Evolutionary conservation across 257 asterid genomes (phyloP).

Genomic region (Verbascum thapsus): DNA sequence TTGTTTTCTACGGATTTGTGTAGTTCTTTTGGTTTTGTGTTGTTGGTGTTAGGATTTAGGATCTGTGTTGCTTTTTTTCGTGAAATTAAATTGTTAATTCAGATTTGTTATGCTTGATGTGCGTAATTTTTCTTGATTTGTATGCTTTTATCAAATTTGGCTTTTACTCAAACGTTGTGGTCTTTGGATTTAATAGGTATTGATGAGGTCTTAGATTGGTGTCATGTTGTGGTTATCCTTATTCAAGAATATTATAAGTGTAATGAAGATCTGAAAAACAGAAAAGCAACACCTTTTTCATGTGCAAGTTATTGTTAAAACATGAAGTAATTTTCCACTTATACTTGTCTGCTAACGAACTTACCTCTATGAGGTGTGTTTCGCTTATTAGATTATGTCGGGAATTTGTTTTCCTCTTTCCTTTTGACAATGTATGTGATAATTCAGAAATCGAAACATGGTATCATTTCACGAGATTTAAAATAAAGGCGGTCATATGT

Average conservation of each 20-base stretch:
- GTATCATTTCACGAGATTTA: background rate
- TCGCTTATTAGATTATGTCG: conserved; percentile 3
- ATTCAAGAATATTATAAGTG: background rate
- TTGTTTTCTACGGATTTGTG: background rate
- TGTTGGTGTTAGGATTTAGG: conserved; percentile 2
- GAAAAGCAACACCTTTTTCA: background rate
- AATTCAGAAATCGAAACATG: conserved; percentile 3
- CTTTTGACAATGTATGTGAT: conserved; percentile 14
- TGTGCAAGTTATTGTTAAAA: background rate
- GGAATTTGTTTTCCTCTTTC: conserved; percentile 15
- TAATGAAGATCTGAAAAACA: conserved; percentile 4
- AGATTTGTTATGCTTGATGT: conserved; percentile 4
- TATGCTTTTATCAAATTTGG: conserved; percentile 17
- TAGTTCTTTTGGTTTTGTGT: background rate
- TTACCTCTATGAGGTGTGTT: background rate
- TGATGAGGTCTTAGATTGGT: background rate
- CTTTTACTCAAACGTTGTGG: background rate
- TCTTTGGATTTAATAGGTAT: conserved; percentile 3
- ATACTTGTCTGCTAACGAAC: background rate
- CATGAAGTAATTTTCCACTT: background rate
- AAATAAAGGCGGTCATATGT: conserved; percentile 3
- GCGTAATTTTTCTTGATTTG: conserved; percentile 1
- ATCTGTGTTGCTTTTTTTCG: background rate
- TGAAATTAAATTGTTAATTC: conserved; percentile 11
- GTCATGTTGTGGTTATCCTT: conserved; percentile 13